Conservation (phyloP, 345 rosid genomes). For the Eutrema yunnanense region DNA sequence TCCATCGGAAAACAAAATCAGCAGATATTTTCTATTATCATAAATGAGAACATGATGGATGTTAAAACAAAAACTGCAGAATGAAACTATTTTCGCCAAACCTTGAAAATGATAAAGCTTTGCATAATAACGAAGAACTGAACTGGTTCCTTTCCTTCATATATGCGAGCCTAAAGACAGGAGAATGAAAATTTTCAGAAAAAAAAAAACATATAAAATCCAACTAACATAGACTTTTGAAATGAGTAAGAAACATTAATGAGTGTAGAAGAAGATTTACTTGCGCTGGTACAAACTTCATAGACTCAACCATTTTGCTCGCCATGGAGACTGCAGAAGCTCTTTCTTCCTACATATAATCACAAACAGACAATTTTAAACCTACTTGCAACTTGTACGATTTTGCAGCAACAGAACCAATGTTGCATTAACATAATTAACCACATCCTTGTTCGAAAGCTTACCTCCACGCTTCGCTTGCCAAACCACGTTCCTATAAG, state of each 20-base stretch:
- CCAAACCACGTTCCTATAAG: slow-evolving; percentile 96
- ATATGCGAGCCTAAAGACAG: slow-evolving; percentile 63
- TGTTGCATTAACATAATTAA: not conserved
- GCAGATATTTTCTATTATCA: not conserved
- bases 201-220: not conserved
- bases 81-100: slow-evolving; percentile 28
- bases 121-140: slow-evolving; percentile 89
- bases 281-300: slow-evolving; percentile 79
- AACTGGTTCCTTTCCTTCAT: slow-evolving; percentile 89
- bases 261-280: slow-evolving; percentile 37
- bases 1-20: not conserved
- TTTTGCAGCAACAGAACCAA: not conserved
- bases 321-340: slow-evolving; percentile 73
- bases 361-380: slow-evolving; percentile 1
- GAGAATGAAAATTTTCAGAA: slow-evolving; percentile 16
- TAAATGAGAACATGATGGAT: not conserved
- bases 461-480: slow-evolving; percentile 83
- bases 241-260: not conserved
- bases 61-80: not conserved
- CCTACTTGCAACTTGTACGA: not conserved
- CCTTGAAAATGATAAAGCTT: slow-evolving; percentile 88
- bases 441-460: not conserved
- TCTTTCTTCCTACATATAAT: slow-evolving; percentile 65
- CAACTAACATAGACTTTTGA: not conserved
- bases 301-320: slow-evolving; percentile 79